A percentile compares a stretch with the other conserved stretches of the same genome.
Conservation (phyloP, 2,329 filamentous ascomycete genomes). For the Diaporthe vaccinii region DNA sequence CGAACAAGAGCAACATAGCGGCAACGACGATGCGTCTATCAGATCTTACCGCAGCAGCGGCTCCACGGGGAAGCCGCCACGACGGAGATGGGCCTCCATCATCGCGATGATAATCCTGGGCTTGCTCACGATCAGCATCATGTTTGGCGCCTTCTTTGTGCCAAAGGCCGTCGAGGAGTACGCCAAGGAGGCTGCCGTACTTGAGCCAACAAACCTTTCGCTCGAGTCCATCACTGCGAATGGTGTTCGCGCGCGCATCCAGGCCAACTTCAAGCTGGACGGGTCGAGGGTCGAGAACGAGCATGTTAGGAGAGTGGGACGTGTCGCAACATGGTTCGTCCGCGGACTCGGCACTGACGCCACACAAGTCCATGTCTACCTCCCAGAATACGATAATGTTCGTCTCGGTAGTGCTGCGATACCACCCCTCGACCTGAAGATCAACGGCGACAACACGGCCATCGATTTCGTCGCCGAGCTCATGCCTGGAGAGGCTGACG, state of each 20-base stretch:
- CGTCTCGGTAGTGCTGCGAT: conserved; percentile 83
- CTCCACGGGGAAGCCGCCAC: conserved; percentile 52
- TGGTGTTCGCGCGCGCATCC: conserved; percentile 83
- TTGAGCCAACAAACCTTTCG: conserved; percentile 86
- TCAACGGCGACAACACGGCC: conserved; percentile 83
- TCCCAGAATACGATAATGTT: conserved; percentile 85
- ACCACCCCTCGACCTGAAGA: conserved; percentile 80
- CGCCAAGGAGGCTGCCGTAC: conserved; percentile 83
- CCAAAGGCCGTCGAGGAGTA: conserved; percentile 88
- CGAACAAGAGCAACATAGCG: conserved; percentile 48
- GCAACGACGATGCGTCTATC: conserved; percentile 49
- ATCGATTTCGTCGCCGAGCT: conserved; percentile 86
- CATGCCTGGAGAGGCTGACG: conserved; percentile 80
- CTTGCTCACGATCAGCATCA: conserved; percentile 73
- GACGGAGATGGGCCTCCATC: conserved; percentile 81
- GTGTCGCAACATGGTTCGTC: conserved; percentile 84
- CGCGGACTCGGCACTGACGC: conserved; percentile 80
- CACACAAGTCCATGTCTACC: conserved; percentile 80
- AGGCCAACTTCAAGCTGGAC: conserved; percentile 86
- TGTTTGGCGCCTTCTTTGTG: conserved; percentile 83
- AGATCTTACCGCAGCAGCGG: conserved; percentile 46
- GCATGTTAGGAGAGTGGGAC: conserved; percentile 80
- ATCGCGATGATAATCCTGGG: conserved; percentile 79
- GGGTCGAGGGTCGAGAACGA: conserved; percentile 79
- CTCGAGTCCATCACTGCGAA: conserved; percentile 86